Conservation (phyloP, 73 alveolate genomes). For the Paramecium sonneborni region DNA sequence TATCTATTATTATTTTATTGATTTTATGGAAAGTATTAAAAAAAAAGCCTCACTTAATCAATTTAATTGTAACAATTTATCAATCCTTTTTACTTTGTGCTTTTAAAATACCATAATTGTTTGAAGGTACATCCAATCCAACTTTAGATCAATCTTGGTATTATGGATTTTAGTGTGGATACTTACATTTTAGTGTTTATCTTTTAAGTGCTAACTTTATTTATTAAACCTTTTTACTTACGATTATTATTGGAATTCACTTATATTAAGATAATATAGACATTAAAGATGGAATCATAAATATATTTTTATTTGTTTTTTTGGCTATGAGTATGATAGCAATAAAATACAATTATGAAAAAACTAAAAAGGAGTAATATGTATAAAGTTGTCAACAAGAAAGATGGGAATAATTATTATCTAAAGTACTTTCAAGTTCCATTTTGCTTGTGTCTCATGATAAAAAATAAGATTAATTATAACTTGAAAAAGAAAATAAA, state of each 20-base stretch:
- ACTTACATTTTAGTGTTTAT: neutral
- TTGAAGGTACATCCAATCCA: neutral
- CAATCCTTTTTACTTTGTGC: neutral
- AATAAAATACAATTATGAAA: slow-evolving; percentile 21
- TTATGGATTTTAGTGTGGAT: neutral
- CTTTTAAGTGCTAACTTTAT: neutral
- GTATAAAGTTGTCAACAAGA: neutral
- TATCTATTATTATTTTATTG: neutral
- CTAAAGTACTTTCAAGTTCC: neutral
- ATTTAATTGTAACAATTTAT: neutral
- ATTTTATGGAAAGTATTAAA: neutral
- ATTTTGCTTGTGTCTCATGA: neutral
- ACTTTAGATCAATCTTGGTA: slow-evolving; percentile 11
- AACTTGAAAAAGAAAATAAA: neutral
- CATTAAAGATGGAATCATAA: neutral
- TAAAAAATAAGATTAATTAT: slow-evolving; percentile 11
- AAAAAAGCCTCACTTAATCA: neutral
- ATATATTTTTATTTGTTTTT: neutral
- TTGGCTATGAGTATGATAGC: neutral
- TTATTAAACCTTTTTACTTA: neutral
- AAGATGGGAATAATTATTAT: slow-evolving; percentile 4
- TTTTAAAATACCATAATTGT: neutral
- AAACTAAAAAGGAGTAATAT: neutral
- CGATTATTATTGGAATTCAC: neutral
- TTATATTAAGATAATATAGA: neutral